Base-by-base conservation (phyloP, 495 filamentous ascomycete species). In the Stereocaulon alpinum region DNA sequence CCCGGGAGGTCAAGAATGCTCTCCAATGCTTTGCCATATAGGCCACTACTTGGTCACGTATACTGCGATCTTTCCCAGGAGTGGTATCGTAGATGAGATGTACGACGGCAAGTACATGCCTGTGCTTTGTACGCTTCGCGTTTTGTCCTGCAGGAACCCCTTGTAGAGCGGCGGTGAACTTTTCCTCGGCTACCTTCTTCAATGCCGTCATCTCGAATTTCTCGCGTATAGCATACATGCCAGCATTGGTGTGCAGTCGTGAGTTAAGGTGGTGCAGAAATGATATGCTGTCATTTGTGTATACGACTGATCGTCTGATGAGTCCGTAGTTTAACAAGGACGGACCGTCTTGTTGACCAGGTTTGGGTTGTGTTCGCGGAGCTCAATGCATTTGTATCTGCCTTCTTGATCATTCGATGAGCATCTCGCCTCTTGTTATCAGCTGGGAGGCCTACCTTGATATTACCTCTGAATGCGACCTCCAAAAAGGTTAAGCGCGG, bases 181-280 rank as follows among this genome's bases (percentile, higher is more conserved):
- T 64, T 4, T 1, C n/a, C 3, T 22, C 6, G 1, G 59, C 62
- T 1, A 64, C 11, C 12, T 42, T 34, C 14, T 55, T 37, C 2
- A 24, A 61, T 53, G 24, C 54, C 54, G 6, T 22, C 3, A 64
- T 27, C 10, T 50, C 62, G 3, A 34, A 58, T n/a, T 50, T 58
- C 11, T 55, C 59, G 12, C 10, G 58, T 11, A 58, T 17, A 30
- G 32, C 40, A 24, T 61, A 55, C 40, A 61, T 52, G 14, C 27
- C 7, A 2, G 32, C 53, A 32, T 64, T 52, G 6, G 29, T 47
- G 10, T 55, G 2, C 1, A 43, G 6, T 14, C 14, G 27, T 12
- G 29, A 40, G 22, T 12, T 2, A 41, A 52, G 4, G 9, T 17
- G 17, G 3, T 29, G 6, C 7, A 22, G 0, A 18, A 2, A 0